A percentile compares a stretch with the other conserved stretches of the same genome.
These are phyloP conservation scores for Rubia peregrina DNA, from an alignment of 305 asterid genomes.

Conservation along the genomic window DNA sequence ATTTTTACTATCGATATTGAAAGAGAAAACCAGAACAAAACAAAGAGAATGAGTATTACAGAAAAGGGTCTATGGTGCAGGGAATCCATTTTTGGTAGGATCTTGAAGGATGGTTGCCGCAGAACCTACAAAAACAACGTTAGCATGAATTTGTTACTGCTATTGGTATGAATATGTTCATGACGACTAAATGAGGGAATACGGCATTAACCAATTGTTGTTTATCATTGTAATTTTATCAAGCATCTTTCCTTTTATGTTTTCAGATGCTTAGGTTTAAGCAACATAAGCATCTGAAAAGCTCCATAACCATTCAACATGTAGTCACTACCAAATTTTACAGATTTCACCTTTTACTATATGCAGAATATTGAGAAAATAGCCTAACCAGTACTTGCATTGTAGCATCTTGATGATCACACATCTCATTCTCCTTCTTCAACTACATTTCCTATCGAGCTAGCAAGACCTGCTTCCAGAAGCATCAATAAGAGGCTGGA, in stretches of 20 bases:
- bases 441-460: slow-evolving; percentile 21
- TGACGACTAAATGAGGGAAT: not conserved
- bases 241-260: no score
- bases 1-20: no score
- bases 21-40: not conserved
- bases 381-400: slow-evolving; percentile 45
- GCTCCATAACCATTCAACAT: not conserved
- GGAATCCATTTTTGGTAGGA: slow-evolving; percentile 62
- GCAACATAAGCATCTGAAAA: no score
- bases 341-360: not conserved
- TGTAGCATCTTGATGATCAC: slow-evolving; percentile 31
- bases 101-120: slow-evolving; percentile 78
- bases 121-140: slow-evolving; percentile 33
- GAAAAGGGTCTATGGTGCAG: slow-evolving; percentile 82
- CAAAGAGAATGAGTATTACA: slow-evolving; percentile 30
- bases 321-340: not conserved
- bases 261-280: no score
- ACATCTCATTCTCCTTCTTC: slow-evolving; percentile 22
- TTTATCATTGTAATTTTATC: no score
- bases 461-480: slow-evolving; percentile 23
- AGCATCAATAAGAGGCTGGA: no score
- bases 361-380: not conserved
- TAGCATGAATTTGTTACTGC: not conserved
- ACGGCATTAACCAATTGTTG: no score
- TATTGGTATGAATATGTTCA: not conserved